Conservation (phyloP, 1,284 basidiomycete genomes). For the Pseudozyma thailandica region DNA sequence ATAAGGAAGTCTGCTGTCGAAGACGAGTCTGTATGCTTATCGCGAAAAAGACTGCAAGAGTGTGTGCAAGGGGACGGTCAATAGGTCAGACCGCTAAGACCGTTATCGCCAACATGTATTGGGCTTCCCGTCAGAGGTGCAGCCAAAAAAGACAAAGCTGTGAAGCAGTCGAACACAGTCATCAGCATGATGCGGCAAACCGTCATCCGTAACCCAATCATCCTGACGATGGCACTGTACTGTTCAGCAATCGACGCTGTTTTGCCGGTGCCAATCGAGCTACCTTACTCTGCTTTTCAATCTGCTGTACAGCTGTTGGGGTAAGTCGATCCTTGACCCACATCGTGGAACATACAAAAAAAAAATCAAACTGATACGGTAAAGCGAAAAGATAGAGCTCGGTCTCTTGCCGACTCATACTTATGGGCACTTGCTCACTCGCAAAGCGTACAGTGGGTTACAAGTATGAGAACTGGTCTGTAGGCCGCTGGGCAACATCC, state of each 20-base stretch:
- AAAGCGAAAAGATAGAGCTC: slow-evolving; percentile 7
- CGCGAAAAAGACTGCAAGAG: slow-evolving; percentile 1
- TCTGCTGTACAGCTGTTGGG: slow-evolving; percentile 5
- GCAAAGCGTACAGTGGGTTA: too few relatives aligned
- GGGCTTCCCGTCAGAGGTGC: too few relatives aligned
- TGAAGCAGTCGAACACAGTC: neutral
- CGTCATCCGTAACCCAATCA: slow-evolving; percentile 7
- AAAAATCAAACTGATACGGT: too few relatives aligned
- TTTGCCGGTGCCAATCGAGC: neutral
- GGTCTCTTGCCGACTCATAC: too few relatives aligned
- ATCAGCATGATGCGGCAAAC: slow-evolving; percentile 9
- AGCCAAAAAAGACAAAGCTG: neutral
- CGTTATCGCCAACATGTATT: slow-evolving; percentile 17
- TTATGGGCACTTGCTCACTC: too few relatives aligned
- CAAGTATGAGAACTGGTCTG: too few relatives aligned
- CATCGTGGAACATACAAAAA: too few relatives aligned
- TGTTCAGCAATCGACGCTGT: neutral
- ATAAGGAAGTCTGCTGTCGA: too few relatives aligned
- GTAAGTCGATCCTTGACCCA: slow-evolving; percentile 5
- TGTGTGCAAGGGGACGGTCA: neutral
- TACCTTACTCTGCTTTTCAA: too few relatives aligned
- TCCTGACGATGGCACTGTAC: too few relatives aligned
- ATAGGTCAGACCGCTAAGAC: slow-evolving; percentile 23
- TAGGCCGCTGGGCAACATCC: too few relatives aligned
- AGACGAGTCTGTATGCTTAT: too few relatives aligned